Evolutionary conservation across 345 rosid species (phyloP).

Genomic region (Populus euphratica): DNA sequence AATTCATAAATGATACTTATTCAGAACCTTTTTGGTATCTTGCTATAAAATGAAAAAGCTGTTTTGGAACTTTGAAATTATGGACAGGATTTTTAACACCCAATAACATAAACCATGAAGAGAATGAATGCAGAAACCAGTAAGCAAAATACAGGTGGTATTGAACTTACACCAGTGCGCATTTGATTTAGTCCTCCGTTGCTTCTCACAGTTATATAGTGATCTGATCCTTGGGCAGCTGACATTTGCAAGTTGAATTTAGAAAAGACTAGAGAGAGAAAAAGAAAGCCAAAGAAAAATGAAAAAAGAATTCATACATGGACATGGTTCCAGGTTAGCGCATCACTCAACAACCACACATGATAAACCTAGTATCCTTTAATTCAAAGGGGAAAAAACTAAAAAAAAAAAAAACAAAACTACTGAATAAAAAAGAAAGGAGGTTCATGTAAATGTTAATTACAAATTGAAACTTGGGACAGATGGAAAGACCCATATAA

Average conservation of each 20-base stretch:
- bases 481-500: neutral
- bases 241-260: slow-evolving; percentile 19
- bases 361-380: too few species aligned
- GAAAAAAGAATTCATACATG: neutral
- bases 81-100: neutral
- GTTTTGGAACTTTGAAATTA: neutral
- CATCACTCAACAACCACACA: too few species aligned
- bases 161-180: slow-evolving; percentile 90
- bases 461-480: neutral
- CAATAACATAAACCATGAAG: neutral
- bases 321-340: too few species aligned
- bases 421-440: too few species aligned
- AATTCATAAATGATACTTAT: neutral
- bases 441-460: neutral
- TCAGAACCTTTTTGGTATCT: neutral
- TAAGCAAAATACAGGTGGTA: neutral
- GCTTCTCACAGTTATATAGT: slow-evolving; percentile 73
- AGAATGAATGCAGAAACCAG: neutral
- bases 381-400: too few species aligned
- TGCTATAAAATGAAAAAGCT: too few species aligned
- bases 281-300: neutral
- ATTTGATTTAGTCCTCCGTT: slow-evolving; percentile 97
- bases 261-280: neutral
- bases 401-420: too few species aligned
- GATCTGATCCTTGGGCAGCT: slow-evolving; percentile 54